phyloP scores from a whole-genome alignment of 1,284 basidiomycete genomes.

The Athelia sp. region DNA sequence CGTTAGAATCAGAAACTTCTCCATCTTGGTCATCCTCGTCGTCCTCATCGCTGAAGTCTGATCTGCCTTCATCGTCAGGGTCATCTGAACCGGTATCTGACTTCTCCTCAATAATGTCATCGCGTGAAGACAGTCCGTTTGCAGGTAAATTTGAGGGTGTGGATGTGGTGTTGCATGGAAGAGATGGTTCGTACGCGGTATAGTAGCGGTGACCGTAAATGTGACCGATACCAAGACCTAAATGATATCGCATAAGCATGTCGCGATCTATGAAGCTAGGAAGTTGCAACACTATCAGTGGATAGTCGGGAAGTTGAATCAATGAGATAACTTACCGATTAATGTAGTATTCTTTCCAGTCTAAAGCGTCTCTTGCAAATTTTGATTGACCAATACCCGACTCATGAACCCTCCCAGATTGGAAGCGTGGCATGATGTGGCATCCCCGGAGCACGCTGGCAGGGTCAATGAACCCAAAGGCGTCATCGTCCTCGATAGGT shows the following conservation, averaged over 20 bases:
- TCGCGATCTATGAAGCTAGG: conserved; percentile 9
- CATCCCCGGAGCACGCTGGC: conserved; percentile 16
- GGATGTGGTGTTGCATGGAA: too few species aligned
- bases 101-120: too few species aligned
- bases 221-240: conserved; percentile 25
- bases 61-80: background rate
- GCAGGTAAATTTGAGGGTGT: too few species aligned
- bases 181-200: too few species aligned
- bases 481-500: conserved; percentile 6
- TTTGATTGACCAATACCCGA: conserved; percentile 20
- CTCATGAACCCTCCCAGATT: conserved; percentile 15
- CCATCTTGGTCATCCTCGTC: background rate
- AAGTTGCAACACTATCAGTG: background rate
- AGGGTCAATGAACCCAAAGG: conserved; percentile 28
- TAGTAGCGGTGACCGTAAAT: background rate
- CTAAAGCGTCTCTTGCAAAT: background rate
- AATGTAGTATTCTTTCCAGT: background rate
- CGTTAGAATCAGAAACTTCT: too few species aligned
- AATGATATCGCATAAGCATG: conserved; percentile 7
- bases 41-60: background rate
- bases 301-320: background rate
- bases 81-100: too few species aligned
- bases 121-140: too few species aligned
- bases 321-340: background rate
- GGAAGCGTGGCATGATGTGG: conserved; percentile 16